Evolutionary conservation across 495 filamentous ascomycete species (phyloP).

Genomic region (Elasticomyces elasticus): DNA sequence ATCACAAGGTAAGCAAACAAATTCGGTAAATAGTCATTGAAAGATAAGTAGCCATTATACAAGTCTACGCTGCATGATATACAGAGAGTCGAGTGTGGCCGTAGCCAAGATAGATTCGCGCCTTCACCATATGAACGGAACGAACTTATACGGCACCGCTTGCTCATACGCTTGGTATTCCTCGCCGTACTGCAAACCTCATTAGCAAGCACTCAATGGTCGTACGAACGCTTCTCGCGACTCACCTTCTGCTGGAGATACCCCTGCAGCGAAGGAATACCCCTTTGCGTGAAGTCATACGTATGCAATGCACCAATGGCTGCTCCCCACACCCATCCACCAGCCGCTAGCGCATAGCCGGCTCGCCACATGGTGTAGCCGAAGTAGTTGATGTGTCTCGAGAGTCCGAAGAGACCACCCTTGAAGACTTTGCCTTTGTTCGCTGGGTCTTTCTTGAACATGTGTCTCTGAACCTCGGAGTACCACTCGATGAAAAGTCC

Average conservation of each 20-base stretch:
- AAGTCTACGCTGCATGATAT: neutral
- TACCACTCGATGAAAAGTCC: slow-evolving; percentile 22
- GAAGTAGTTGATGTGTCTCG: slow-evolving; percentile 26
- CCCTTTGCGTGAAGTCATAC: slow-evolving; percentile 17
- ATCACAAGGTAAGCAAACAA: too few relatives aligned
- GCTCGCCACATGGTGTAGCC: slow-evolving; percentile 27
- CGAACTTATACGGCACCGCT: slow-evolving; percentile 23
- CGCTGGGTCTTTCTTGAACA: slow-evolving; percentile 20
- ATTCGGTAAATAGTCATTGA: too few relatives aligned
- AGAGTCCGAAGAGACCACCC: slow-evolving; percentile 19
- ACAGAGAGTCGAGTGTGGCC: neutral
- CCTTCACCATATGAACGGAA: slow-evolving; percentile 20
- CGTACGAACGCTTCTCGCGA: neutral
- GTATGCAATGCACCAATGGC: slow-evolving; percentile 3
- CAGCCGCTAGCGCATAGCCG: slow-evolving; percentile 25
- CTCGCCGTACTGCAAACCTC: slow-evolving; percentile 20
- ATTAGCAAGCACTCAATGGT: slow-evolving; percentile 8
- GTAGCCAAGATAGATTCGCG: neutral
- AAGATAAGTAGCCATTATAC: too few relatives aligned
- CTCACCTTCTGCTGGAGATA: slow-evolving; percentile 22
- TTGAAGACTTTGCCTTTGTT: slow-evolving; percentile 26
- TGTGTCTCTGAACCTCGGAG: slow-evolving; percentile 18
- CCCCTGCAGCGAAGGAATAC: slow-evolving; percentile 22
- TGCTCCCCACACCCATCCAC: slow-evolving; percentile 24
- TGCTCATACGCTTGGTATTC: slow-evolving; percentile 21